Conservation (phyloP, 352 stramenopile genomes). For the Phytophthora kernoviae region DNA sequence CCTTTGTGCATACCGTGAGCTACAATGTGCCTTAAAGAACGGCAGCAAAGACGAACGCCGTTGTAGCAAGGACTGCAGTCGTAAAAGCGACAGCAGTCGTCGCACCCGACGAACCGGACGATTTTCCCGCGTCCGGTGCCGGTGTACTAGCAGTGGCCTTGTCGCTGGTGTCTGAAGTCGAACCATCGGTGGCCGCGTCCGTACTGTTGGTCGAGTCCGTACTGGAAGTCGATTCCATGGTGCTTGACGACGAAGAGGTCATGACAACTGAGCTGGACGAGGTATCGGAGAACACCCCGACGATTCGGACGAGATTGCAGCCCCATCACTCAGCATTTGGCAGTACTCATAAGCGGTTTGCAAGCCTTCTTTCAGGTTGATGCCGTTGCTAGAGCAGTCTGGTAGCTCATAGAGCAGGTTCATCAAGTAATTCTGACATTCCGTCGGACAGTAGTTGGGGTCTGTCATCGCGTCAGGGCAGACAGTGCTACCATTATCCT, state of each 20-base stretch:
- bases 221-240: slow-evolving; percentile 6
- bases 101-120: slow-evolving; percentile 9
- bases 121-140: slow-evolving; percentile 3
- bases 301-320: slow-evolving; percentile 5
- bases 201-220: slow-evolving; percentile 12
- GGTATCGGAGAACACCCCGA: slow-evolving; percentile 6
- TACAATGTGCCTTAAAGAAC: not conserved
- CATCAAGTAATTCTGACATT: slow-evolving; percentile 23
- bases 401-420: slow-evolving; percentile 21
- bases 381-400: slow-evolving; percentile 25
- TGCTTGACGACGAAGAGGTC: slow-evolving; percentile 10
- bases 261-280: slow-evolving; percentile 1
- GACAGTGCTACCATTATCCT: slow-evolving; percentile 7
- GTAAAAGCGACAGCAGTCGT: slow-evolving; percentile 7
- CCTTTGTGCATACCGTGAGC: not conserved
- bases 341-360: slow-evolving; percentile 22
- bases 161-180: slow-evolving; percentile 11
- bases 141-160: slow-evolving; percentile 11
- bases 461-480: slow-evolving; percentile 17
- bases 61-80: not conserved
- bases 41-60: slow-evolving; percentile 4
- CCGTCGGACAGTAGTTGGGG: slow-evolving; percentile 20
- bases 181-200: slow-evolving; percentile 12
- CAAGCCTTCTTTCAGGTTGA: slow-evolving; percentile 27
- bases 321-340: not conserved